Percentiles rank a stretch among this genome's conserved stretches.
Conservation (phyloP, 1,139 yeast species). For the Protomyces arabidopsidicola region DNA sequence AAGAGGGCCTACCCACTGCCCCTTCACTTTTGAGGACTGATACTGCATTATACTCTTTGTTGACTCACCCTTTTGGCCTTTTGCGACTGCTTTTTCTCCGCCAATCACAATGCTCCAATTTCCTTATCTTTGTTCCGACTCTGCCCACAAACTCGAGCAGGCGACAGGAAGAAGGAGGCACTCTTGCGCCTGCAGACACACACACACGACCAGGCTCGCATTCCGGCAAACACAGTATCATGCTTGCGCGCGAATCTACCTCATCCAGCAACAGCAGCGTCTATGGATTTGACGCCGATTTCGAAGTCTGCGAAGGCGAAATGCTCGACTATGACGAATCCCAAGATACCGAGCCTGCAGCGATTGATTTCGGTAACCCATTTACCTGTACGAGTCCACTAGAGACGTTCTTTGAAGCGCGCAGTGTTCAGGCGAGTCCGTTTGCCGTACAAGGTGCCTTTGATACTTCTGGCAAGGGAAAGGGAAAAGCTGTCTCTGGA, state of each 20-base stretch:
- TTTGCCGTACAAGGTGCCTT: neutral
- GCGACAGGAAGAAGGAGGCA: too few relatives aligned
- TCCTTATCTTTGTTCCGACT: too few relatives aligned
- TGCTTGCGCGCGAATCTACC: neutral
- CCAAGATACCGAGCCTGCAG: neutral
- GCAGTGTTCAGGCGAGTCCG: neutral
- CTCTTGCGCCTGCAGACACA: neutral
- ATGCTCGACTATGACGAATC: neutral
- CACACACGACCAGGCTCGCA: neutral
- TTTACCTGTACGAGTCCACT: neutral
- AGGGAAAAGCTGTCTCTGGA: conserved; percentile 1
- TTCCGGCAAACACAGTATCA: neutral
- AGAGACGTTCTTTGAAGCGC: neutral
- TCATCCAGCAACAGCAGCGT: neutral
- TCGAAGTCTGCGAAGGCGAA: neutral
- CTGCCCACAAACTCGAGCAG: too few relatives aligned
- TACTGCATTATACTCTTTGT: too few relatives aligned
- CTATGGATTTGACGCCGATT: neutral
- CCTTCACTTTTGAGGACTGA: too few relatives aligned
- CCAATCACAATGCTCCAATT: too few relatives aligned
- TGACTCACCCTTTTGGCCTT: too few relatives aligned
- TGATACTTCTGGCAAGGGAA: neutral
- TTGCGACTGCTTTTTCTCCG: too few relatives aligned
- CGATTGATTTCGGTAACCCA: neutral
- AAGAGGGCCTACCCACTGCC: too few relatives aligned